Evolutionary conservation across 805 yeast genomes (phyloP).

Genomic region (Yarrowia keelungensis): DNA sequence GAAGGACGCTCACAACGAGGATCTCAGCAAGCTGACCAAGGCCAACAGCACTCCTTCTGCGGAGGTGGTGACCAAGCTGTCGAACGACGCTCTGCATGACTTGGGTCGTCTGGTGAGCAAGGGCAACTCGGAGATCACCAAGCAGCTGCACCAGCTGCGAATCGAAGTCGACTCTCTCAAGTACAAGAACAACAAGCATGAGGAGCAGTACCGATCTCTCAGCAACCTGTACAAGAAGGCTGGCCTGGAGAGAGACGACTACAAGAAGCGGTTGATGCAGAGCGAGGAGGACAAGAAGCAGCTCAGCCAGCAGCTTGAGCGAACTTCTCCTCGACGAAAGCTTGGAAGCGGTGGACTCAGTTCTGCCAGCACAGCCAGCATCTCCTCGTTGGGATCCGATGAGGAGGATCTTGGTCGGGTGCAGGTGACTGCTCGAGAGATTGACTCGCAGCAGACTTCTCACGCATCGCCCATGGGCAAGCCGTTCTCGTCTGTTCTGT

Average conservation of each 20-base stretch:
- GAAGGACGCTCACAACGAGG: slow-evolving; percentile 20
- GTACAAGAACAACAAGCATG: slow-evolving; percentile 30
- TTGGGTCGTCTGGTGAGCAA: slow-evolving; percentile 18
- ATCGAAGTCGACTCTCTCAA: slow-evolving; percentile 32
- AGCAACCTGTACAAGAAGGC: slow-evolving; percentile 27
- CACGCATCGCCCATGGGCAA: slow-evolving; percentile 35
- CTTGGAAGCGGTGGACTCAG: neutral
- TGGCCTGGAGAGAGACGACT: slow-evolving; percentile 35
- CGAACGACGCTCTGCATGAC: slow-evolving; percentile 32
- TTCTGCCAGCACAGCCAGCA: neutral
- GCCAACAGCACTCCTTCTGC: slow-evolving; percentile 31
- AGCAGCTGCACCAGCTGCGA: slow-evolving; percentile 35
- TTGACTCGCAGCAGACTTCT: neutral
- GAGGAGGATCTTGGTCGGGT: slow-evolving; percentile 29
- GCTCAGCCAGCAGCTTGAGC: slow-evolving; percentile 3
- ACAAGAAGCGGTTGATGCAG: slow-evolving; percentile 31
- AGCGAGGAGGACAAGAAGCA: slow-evolving; percentile 12
- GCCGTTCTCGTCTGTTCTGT: slow-evolving; percentile 30
- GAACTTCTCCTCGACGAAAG: neutral
- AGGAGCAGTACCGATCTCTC: slow-evolving; percentile 33
- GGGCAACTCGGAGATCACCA: slow-evolving; percentile 35
- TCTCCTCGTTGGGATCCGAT: slow-evolving; percentile 21
- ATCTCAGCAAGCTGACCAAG: neutral
- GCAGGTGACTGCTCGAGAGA: slow-evolving; percentile 25
- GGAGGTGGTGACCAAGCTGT: slow-evolving; percentile 29